Evolutionary conservation across 176 grass and related monocot species (phyloP).

Genomic region (Musa beccarii): DNA sequence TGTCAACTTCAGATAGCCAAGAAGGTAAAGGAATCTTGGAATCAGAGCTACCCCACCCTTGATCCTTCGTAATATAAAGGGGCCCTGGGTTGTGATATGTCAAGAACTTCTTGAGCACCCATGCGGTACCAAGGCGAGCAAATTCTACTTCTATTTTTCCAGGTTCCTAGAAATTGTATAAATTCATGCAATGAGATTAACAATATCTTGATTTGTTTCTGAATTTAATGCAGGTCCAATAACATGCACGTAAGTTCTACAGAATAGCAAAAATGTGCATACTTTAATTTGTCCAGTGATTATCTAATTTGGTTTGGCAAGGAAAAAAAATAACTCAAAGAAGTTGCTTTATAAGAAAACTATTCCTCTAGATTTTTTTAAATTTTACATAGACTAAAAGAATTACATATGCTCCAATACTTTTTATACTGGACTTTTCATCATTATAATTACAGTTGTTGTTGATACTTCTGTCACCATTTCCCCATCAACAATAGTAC

Average conservation of each 20-base stretch:
- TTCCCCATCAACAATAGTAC: too few species aligned
- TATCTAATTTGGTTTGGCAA: background rate
- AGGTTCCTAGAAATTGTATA: slow-evolving; percentile 17
- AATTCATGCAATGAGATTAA: background rate
- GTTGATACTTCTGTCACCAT: too few species aligned
- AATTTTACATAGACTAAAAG: too few species aligned
- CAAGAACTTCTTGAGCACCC: slow-evolving; percentile 9
- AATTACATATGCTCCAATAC: too few species aligned
- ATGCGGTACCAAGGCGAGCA: slow-evolving; percentile 3
- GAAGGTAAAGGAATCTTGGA: slow-evolving; percentile 6
- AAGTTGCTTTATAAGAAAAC: background rate
- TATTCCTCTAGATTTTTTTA: background rate
- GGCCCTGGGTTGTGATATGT: slow-evolving; percentile 11
- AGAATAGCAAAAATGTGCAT: too few species aligned
- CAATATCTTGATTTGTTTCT: background rate
- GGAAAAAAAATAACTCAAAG: too few species aligned
- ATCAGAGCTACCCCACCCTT: slow-evolving; percentile 1
- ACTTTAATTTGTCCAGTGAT: too few species aligned
- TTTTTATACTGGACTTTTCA: too few species aligned
- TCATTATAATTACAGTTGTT: too few species aligned
- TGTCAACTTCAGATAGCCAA: slow-evolving; percentile 22
- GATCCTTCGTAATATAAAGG: background rate
- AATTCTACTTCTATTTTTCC: slow-evolving; percentile 17
- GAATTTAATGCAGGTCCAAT: background rate
- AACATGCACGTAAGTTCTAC: too few species aligned